Base-by-base conservation (phyloP, 75 land plant genomes). In the Larix kaempferi region DNA sequence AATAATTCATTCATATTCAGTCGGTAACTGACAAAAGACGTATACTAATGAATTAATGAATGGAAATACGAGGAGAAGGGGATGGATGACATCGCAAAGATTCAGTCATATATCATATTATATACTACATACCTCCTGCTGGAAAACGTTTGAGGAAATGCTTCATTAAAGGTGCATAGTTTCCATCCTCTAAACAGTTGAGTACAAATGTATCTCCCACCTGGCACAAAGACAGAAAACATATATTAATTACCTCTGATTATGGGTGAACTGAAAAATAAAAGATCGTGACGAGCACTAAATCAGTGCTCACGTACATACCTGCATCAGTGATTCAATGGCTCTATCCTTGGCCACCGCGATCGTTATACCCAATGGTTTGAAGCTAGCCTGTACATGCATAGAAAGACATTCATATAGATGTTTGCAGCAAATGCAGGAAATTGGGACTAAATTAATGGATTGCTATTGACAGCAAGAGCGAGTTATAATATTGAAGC, bases 261-360 rank as follows among this genome's bases (percentile, higher is more conserved):
- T 33, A 74, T 15, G 55, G 17, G 19, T 25, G 13, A 77, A 25
- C 33, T 59, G 33, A 77, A 25, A 72, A 60, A 59, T 0, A 59
- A 60, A 60, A 60, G 10, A 21, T 60, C 21, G 5, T 60, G 62
- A 60, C 6, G 22, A 21, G 22, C 23, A 60, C 21, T 60, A 8
- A 60, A 5, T 21, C 21, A 21, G 23, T 5, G 23, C 56, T 56
- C 17, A 25, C 56, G 16, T 35, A 33, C 62, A 54, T 35, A 85
- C 89, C 84, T 87, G 89, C 89, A 87, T 87, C 26, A 87, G 71
- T 17, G 89, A 87, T 78, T 87, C 89, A 64, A 87, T 87, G 63
- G 89, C 89, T 78, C 89, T 75, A 78, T 87, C 89, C 59, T 87
- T 87, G 11, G 89, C 89, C 19, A 87, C 89, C 54, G 89, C 89